Base-by-base conservation (phyloP, 495 filamentous ascomycete genomes). In the Patellaria atrata region DNA sequence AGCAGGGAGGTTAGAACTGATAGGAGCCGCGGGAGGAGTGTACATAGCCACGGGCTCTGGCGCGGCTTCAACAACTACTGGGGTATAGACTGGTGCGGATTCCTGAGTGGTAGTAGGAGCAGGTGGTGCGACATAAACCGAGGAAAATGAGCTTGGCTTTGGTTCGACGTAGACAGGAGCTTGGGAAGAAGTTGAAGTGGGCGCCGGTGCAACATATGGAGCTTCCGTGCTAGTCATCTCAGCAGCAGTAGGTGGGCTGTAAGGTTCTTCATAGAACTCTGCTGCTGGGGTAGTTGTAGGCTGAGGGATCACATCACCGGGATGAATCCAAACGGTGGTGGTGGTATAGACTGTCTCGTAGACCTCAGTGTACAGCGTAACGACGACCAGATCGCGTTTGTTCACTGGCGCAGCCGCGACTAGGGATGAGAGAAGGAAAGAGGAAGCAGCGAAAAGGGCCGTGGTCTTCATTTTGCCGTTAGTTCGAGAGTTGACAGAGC, bases 321-420 rank as follows among this genome's bases (percentile, higher is more conserved):
- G 37, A 30, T 48, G 42, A 7, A 59, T 46, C 44, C 45, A 60
- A 37, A 62, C 37, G 21, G 60, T 63, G 10, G 43, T 53, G 12
- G 50, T 53, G 19, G 53, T 40, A 9, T 51, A 33, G n/a, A 60
- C 47, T 16, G 60, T 64, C 13, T 48, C 42, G 26, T 47, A 37
- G 7, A 48, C 55, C 24, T 56, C 48, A 9, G 52, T 40, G 11
- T 43, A 48, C 33, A 56, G 35, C 7, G 56, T 59, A n/a, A 51
- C 47, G 33, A 43, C 53, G 33, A 60, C 55, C 15, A 54, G 14
- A 28, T 55, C 47, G 22, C 58, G 58, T 39, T 59, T 58, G 14
- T 38, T 44, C 21, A 61, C 21, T 11, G 57, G 59, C 25, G 51
- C 47, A n/a, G 60, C 55, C 11, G 46, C 46, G 35, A 44, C 47